Evolutionary conservation across 78 protist species (phyloP), one percentile per base, ranked within the genome.

Genomic region (Dictyostelium capitatum): DNA sequence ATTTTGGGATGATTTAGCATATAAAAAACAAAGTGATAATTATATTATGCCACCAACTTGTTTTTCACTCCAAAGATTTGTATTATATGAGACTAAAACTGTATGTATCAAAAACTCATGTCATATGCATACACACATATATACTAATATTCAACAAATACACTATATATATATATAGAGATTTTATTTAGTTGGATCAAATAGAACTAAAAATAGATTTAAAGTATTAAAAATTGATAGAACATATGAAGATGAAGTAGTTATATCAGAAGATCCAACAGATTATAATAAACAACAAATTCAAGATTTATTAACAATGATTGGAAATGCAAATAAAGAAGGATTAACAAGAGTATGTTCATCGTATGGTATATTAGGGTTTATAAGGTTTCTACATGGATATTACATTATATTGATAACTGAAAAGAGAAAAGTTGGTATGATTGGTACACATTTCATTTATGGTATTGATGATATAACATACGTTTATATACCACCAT

Each of bases 391-490:
- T 57, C 51, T 96, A 6, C 92, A 93, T 51, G 98, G 99, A 14
- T 97, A 92, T 78, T 98, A 98, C 93, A 81, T 98, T 91, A 65
- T 98, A 7, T 65, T 98, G 25, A 82, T 97, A 20, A 98, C 99
- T 32, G 73, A 67, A 12, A 53, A 97, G 30, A 46, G 83, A 15
- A 32, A 89, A 14, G 98, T 97, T 37, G 99, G 97, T 11, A n/a
- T 37, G n/a, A 64, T 98, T 11, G 98, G 98, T 0, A 92, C 92
- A 12, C 98, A 98, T 59, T 10, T 7, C 28, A 72, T 98, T 47
- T 97, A 94, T 83, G 84, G 92, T 5, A 70, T 98, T n/a, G 96
- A 82, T 37, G 97, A 80, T 17, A 92, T 96, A 0, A 54, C 51
- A 57, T 20, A 84, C 48, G 70, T 97, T 17, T 79, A 80, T 67